phyloP scores from a whole-genome alignment of 1,139 yeast species.

The Yamadazyma atlantica region DNA sequence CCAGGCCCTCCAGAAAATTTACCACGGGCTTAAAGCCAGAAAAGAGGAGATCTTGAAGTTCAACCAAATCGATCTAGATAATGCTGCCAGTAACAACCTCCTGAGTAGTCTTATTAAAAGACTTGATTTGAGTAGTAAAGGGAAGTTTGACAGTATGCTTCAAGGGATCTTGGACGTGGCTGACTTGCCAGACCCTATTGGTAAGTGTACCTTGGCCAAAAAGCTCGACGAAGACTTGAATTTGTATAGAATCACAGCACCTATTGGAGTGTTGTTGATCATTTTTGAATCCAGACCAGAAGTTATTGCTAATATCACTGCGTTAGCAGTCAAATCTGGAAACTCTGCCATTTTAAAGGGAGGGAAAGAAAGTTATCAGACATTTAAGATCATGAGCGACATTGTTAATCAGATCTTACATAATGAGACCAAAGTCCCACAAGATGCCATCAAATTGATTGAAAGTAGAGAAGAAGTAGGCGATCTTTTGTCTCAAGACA shows the following conservation, averaged over 20 bases:
- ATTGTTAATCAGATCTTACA: slow-evolving; percentile 63
- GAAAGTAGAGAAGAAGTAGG: slow-evolving; percentile 88
- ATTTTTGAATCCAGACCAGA: slow-evolving; percentile 98
- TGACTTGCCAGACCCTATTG: slow-evolving; percentile 83
- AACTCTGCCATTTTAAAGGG: slow-evolving; percentile 96
- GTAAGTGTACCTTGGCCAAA: slow-evolving; percentile 76
- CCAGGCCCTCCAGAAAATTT: slow-evolving; percentile 66
- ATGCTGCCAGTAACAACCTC: slow-evolving; percentile 59
- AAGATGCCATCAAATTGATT: slow-evolving; percentile 79
- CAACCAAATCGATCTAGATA: slow-evolving; percentile 70
- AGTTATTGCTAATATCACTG: slow-evolving; percentile 95
- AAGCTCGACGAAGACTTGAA: slow-evolving; percentile 85
- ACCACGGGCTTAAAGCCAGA: slow-evolving; percentile 58
- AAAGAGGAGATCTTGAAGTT: slow-evolving; percentile 68
- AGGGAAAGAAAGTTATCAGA: slow-evolving; percentile 86
- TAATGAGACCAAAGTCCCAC: slow-evolving; percentile 66
- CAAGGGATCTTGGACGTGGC: slow-evolving; percentile 95
- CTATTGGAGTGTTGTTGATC: slow-evolving; percentile 89
- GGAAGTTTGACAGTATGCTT: slow-evolving; percentile 89
- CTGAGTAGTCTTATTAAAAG: slow-evolving; percentile 76
- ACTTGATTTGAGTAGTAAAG: slow-evolving; percentile 75
- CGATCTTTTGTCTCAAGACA: slow-evolving; percentile 79
- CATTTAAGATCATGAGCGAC: slow-evolving; percentile 79
- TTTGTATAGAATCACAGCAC: slow-evolving; percentile 81
- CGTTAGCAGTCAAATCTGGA: slow-evolving; percentile 93